phyloP scores from a whole-genome alignment of 345 rosid genomes.

The Microthlaspi erraticum region DNA sequence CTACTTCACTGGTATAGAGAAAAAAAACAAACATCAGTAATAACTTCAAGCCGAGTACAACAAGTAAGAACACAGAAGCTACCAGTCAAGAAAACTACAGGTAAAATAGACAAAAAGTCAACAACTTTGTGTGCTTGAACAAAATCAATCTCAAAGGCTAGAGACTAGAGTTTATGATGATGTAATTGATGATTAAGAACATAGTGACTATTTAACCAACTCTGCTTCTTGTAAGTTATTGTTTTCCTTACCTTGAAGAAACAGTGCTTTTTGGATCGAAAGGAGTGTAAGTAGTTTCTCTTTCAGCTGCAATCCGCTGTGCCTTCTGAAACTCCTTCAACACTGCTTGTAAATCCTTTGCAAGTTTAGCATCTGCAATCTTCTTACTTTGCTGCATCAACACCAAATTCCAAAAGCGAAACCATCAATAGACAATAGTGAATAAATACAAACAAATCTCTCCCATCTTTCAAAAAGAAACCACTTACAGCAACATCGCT shows the following conservation, averaged over 20 bases:
- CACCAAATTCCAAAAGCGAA: background rate
- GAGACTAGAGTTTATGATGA: background rate
- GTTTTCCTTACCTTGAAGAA: slow-evolving; percentile 67
- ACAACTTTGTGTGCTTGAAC: slow-evolving; percentile 6
- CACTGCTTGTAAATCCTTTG: slow-evolving; percentile 89
- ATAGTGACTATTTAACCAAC: background rate
- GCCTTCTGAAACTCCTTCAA: slow-evolving; percentile 92
- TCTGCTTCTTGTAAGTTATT: background rate
- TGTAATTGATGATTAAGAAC: background rate
- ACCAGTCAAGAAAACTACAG: background rate
- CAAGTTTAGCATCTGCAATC: slow-evolving; percentile 70
- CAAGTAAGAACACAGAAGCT: background rate
- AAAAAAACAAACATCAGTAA: background rate
- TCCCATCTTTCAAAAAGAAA: background rate
- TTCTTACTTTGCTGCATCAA: slow-evolving; percentile 45
- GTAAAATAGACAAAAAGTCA: background rate
- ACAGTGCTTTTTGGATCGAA: slow-evolving; percentile 66
- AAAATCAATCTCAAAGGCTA: background rate
- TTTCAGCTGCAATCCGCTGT: slow-evolving; percentile 84
- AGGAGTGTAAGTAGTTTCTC: slow-evolving; percentile 86
- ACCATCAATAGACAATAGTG: background rate
- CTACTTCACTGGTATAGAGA: slow-evolving; percentile 46
- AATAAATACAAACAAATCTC: background rate
- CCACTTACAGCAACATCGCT: slow-evolving; percentile 53
- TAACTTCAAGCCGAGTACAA: slow-evolving; percentile 7